Percentiles rank a stretch among this genome's conserved stretches.
Conservation (phyloP, 306 rosid genomes). For the Styphnolobium japonicum region DNA sequence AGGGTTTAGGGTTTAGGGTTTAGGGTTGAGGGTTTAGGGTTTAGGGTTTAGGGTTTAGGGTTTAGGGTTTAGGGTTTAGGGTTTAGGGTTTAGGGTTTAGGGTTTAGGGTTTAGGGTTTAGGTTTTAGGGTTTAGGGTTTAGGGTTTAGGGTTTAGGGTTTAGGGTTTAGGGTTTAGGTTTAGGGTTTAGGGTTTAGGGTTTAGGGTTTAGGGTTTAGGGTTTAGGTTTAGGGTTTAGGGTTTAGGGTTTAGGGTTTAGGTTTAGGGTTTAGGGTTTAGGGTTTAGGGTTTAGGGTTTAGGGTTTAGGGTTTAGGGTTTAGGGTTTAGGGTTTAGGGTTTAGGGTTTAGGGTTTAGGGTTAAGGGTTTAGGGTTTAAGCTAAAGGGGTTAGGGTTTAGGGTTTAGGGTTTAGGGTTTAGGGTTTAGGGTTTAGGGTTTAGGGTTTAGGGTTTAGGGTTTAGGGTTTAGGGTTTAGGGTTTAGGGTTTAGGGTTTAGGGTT, state of each 20-base stretch:
- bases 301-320: neutral
- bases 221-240: neutral
- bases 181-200: neutral
- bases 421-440: neutral
- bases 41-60: neutral
- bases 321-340: neutral
- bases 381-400: slow-evolving; percentile 9
- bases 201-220: slow-evolving; percentile 3
- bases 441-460: neutral
- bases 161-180: neutral
- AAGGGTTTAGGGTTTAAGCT: neutral
- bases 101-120: neutral
- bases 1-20: neutral
- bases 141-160: neutral
- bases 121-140: neutral
- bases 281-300: neutral
- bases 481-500: neutral
- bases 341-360: neutral
- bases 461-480: neutral
- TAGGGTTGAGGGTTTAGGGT: neutral
- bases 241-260: neutral
- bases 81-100: neutral
- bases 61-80: neutral
- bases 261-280: neutral
- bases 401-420: slow-evolving; percentile 11